phyloP scores from a whole-genome alignment of 2,329 filamentous ascomycete genomes.

The Alternaria longipes region DNA sequence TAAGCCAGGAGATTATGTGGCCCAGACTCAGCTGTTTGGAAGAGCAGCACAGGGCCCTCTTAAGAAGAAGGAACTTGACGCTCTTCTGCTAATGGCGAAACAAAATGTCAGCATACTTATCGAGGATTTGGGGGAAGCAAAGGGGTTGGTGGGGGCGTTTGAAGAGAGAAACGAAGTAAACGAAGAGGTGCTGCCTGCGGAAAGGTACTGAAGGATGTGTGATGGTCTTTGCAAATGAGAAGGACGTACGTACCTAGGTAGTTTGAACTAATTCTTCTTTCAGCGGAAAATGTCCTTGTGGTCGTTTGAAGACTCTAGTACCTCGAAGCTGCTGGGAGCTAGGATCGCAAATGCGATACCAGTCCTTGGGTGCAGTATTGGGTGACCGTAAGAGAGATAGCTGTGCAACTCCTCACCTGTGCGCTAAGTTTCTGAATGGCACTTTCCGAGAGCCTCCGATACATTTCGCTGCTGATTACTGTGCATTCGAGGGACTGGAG shows the following conservation, averaged over 20 bases:
- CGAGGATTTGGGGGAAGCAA: slow-evolving; percentile 34
- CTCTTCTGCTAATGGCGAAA: slow-evolving; percentile 20
- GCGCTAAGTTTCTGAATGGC: too few relatives aligned
- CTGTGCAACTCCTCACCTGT: too few relatives aligned
- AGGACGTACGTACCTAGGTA: too few relatives aligned
- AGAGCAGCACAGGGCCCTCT: neutral
- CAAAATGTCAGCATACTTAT: slow-evolving; percentile 28
- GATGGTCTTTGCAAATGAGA: neutral
- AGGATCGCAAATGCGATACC: neutral
- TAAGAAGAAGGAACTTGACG: slow-evolving; percentile 23
- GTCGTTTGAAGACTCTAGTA: neutral
- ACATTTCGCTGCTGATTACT: too few relatives aligned
- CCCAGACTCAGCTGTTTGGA: neutral
- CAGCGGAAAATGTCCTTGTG: neutral
- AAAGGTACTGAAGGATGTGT: slow-evolving; percentile 7
- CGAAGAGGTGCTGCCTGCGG: neutral
- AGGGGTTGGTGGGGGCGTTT: slow-evolving; percentile 17
- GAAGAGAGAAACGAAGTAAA: neutral
- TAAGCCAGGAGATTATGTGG: neutral
- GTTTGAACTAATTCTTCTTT: neutral
- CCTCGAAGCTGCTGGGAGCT: neutral
- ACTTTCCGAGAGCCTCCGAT: too few relatives aligned
- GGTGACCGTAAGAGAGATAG: too few relatives aligned
- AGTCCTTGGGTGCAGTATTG: neutral
- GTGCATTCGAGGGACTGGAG: too few relatives aligned